phyloP scores from a whole-genome alignment of 2,329 filamentous ascomycete genomes.

The Grosmannia serpens region DNA sequence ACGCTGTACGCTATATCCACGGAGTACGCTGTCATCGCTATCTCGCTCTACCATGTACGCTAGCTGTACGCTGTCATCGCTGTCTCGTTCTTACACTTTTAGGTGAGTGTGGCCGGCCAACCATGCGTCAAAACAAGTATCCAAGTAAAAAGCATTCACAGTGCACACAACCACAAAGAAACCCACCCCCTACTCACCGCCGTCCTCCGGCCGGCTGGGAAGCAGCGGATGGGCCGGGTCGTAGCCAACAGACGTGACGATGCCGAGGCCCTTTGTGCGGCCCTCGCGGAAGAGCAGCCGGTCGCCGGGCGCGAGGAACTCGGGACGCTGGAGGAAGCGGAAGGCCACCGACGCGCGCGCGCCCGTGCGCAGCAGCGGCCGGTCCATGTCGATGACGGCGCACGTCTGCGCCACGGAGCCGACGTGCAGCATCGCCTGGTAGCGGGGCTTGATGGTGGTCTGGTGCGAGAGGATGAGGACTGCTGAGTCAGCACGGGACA shows the following conservation, averaged over 20 bases:
- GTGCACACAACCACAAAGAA: too few species aligned
- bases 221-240: conserved; percentile 48
- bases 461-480: conserved; percentile 92
- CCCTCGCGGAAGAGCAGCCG: conserved; percentile 88
- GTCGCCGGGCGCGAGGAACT: conserved; percentile 83
- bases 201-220: conserved; percentile 2
- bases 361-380: conserved; percentile 87
- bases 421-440: conserved; percentile 97
- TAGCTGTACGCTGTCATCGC: too few species aligned
- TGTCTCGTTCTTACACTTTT: too few species aligned
- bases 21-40: too few species aligned
- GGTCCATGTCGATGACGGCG: conserved; percentile 92
- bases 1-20: too few species aligned
- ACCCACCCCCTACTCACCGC: neutral
- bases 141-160: too few species aligned
- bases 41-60: too few species aligned
- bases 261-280: conserved; percentile 86
- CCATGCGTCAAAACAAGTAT: too few species aligned
- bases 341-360: conserved; percentile 93
- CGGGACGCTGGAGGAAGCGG: conserved; percentile 84
- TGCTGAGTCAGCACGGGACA: conserved; percentile 15
- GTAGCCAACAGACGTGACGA: conserved; percentile 86
- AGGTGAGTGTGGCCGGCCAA: too few species aligned
- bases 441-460: conserved; percentile 92
- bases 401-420: conserved; percentile 93